Percentiles rank a stretch among this genome's conserved stretches.
Evolutionary conservation across 139 green algal species (phyloP).

Genomic region (Chlorella sp.): DNA sequence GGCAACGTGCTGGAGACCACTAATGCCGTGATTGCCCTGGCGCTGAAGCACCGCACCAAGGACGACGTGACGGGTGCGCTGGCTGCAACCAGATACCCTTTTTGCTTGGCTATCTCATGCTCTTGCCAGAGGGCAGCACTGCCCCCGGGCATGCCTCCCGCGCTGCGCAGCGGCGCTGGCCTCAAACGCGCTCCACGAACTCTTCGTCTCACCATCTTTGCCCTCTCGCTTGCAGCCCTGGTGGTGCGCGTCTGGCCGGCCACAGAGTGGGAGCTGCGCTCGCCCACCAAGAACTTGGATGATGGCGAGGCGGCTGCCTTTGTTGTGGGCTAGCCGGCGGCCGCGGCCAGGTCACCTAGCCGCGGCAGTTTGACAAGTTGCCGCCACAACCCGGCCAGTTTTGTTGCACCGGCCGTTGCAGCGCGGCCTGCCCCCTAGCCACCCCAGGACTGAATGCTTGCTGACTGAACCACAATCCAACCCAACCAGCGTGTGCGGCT

Average conservation of each 20-base stretch:
- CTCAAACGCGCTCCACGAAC: neutral
- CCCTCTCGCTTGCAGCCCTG: neutral
- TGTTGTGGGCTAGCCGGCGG: conserved; percentile 16
- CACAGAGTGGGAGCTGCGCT: conserved; percentile 40
- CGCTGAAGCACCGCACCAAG: conserved; percentile 43
- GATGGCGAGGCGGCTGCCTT: conserved; percentile 27
- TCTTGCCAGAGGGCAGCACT: neutral
- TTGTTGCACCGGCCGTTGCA: no score
- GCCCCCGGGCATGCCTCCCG: no score
- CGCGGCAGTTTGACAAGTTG: no score
- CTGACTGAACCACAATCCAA: no score
- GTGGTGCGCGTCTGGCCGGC: conserved; percentile 45
- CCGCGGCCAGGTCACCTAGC: no score
- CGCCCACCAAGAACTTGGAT: conserved; percentile 36
- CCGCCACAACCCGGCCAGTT: no score
- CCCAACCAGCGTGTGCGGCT: no score
- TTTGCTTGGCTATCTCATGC: neutral
- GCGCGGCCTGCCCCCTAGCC: no score
- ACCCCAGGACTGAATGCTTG: no score
- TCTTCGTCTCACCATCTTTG: neutral
- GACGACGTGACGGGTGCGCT: conserved; percentile 56
- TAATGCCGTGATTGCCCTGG: conserved; percentile 43
- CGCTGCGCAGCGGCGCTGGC: no score
- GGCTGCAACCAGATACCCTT: neutral
- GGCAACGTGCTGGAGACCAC: conserved; percentile 40